Evolutionary conservation across 2,329 filamentous ascomycete species (phyloP), one percentile per base, ranked within the genome.

Genomic region (Davidsoniella eucalypti): DNA sequence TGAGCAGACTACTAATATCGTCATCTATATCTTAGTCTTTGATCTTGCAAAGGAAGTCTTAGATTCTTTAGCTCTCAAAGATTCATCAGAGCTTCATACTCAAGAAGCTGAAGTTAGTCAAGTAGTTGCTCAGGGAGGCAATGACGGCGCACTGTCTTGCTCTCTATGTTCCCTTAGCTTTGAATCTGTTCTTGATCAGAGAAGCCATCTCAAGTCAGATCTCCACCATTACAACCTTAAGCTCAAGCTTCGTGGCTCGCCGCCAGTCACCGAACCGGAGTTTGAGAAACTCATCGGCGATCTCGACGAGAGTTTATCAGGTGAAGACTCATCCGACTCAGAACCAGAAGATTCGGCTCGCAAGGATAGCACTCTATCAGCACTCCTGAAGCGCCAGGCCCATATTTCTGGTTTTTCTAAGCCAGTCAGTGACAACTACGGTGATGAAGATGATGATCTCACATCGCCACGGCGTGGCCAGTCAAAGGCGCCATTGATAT

Each of bases 161-260:
- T 78, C 81, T 1, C 71, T 96, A 4, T 98, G 92, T 65, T 70
- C 73, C 38, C 71, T 87, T 37, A 69, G 73, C 4, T 94, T 93
- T 58, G 60, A 71, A 29, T 81, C 73, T 8, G 72, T 94, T 6
- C 72, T 79, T 54, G 90, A 96, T 54, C 90, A 96, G 61, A 77
- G 86, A 54, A 75, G 78, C 53, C 92, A 98, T 65, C 79, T 86
- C 52, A 84, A 85, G 58, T 94, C 90, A 8, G 92, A 98, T 60
- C 72, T 93, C 45, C 92, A 98, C 63, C 76, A 82, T 56, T 98
- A 95, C 67, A 98, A 98, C 62, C 67, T 96, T 54, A 96, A 94
- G 65, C 84, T 90, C 61, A 94, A 86, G 68, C 68, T 94, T 51
- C 79, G 86, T 44, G 85, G 85, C 0, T 71, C 73, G 52, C 73